Conservation (phyloP, 2,329 filamentous ascomycete species). For the Fusarium abutilonis region DNA sequence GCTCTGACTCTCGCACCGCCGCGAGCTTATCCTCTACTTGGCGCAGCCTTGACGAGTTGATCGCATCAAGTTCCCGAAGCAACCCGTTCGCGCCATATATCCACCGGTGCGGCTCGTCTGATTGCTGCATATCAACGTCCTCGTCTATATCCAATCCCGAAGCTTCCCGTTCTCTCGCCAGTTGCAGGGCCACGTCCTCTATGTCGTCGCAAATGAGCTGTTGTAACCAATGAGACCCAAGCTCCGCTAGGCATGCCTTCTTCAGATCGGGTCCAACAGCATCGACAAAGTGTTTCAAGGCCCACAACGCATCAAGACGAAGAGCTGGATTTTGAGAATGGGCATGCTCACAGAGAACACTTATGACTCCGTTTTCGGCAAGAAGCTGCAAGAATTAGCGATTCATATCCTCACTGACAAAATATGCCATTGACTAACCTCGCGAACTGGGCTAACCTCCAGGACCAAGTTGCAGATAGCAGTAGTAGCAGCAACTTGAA, state of each 20-base stretch:
- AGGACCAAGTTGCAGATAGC: conserved; percentile 86
- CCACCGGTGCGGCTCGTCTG: conserved; percentile 57
- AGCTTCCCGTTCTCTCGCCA: conserved; percentile 46
- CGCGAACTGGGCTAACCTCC: conserved; percentile 90
- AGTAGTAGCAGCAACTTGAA: conserved; percentile 86
- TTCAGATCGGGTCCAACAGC: conserved; percentile 77
- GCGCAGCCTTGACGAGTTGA: conserved; percentile 56
- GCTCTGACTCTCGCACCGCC: conserved; percentile 70
- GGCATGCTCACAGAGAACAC: conserved; percentile 83
- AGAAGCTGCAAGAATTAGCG: conserved; percentile 66
- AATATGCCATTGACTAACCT: conserved; percentile 64
- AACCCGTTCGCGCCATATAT: conserved; percentile 48
- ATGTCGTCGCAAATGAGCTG: conserved; percentile 75
- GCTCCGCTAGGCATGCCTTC: conserved; percentile 77
- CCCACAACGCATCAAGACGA: conserved; percentile 89
- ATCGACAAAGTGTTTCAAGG: conserved; percentile 87
- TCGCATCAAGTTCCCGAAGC: conserved; percentile 49
- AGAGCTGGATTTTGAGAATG: conserved; percentile 82
- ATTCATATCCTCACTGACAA: neutral
- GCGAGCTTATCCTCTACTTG: conserved; percentile 62
- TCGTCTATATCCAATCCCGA: conserved; percentile 61
- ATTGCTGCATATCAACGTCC: conserved; percentile 66
- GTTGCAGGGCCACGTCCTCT: conserved; percentile 62
- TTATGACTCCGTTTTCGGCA: conserved; percentile 76
- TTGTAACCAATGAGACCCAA: conserved; percentile 83